A percentile compares a stretch with the other conserved stretches of the same genome.
These are phyloP conservation scores for Lodderomyces jiufengensis DNA, from an alignment of 1,139 yeast genomes.

Conservation along the genomic window DNA sequence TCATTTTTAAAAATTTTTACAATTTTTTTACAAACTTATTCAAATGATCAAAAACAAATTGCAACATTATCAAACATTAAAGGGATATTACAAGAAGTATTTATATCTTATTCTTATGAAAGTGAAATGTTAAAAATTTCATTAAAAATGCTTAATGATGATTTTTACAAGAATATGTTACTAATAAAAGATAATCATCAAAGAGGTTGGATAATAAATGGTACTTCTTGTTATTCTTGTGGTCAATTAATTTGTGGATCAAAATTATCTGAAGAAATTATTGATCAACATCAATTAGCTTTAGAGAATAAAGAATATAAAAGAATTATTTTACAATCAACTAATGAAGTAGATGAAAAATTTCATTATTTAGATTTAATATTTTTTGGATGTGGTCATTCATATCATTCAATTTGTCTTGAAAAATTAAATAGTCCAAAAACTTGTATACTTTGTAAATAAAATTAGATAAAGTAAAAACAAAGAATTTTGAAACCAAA, in stretches of 20 bases:
- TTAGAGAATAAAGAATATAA: constrained; percentile 42
- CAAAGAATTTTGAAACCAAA: too few species aligned
- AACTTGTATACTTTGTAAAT: constrained; percentile 11
- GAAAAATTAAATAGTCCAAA: constrained; percentile 16
- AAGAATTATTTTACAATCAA: constrained; percentile 5
- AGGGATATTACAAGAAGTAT: constrained; percentile 57
- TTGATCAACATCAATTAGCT: constrained; percentile 35
- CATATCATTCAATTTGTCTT: constrained; percentile 65
- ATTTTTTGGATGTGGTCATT: constrained; percentile 50
- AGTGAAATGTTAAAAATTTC: constrained; percentile 53
- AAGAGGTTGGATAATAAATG: constrained; percentile 59
- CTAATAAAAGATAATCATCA: constrained; percentile 35
- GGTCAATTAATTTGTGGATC: constrained; percentile 63
- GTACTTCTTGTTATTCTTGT: constrained; percentile 66
- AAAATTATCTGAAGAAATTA: constrained; percentile 30
- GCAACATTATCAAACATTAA: constrained; percentile 59
- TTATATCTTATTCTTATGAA: constrained; percentile 63
- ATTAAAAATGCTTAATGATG: constrained; percentile 51
- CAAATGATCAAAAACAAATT: constrained; percentile 15
- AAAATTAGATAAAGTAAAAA: neutral
- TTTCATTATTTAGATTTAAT: constrained; percentile 22
- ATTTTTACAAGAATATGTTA: constrained; percentile 45
- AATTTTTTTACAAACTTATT: constrained; percentile 40
- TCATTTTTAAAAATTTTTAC: constrained; percentile 51
- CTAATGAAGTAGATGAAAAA: constrained; percentile 3